Base-by-base conservation (phyloP, 352 stramenopile genomes). In the Elongisporangium anandrum region DNA sequence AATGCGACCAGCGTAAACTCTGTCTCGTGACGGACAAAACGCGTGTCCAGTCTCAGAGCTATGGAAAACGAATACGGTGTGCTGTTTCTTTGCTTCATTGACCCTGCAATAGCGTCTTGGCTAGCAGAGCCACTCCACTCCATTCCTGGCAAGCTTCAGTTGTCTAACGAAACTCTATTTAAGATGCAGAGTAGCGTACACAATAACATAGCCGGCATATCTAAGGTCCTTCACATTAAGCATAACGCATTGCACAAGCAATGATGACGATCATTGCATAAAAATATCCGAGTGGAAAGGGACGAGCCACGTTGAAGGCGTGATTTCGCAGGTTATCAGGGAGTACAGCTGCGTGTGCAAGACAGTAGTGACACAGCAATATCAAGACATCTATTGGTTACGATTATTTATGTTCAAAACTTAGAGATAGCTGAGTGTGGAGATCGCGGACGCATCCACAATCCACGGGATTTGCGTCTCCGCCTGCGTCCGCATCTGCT, bases 401-500 rank as follows among this genome's bases (percentile, higher is more conserved):
- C 34, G 12, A 17, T 6, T 17, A 45, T 16, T 45, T 17, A 45
- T 17, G 34, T 16, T 45, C 34, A 45, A 45, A 1, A 17, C 34
- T 45, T 17, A 45, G 13, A 15, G 34, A 17, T 45, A 45, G 34
- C 34, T 45, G 9, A 45, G 1, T 47, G 58, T 48, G n/a, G 48
- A 66, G 5, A 16, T 21, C 12, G 38, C 58, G 13, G 39, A 57
- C n/a, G 4, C 22, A 4, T 59, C 62, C n/a, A 61, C 57, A 41
- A 56, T 59, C 48, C 62, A 64, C 1, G 9, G 34, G 34, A 45
- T 45, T 12, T 45, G 34, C 16, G 34, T 53, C n/a, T 48, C 22
- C 9, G 54, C 58, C 1, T 50, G 15, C 4, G 20, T 56, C 34
- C 66, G 24, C 4, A 75, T 56, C 16, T 70, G 57, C 34, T 26